Base-by-base conservation (phyloP, 345 rosid genomes). In the Populus nigra region DNA sequence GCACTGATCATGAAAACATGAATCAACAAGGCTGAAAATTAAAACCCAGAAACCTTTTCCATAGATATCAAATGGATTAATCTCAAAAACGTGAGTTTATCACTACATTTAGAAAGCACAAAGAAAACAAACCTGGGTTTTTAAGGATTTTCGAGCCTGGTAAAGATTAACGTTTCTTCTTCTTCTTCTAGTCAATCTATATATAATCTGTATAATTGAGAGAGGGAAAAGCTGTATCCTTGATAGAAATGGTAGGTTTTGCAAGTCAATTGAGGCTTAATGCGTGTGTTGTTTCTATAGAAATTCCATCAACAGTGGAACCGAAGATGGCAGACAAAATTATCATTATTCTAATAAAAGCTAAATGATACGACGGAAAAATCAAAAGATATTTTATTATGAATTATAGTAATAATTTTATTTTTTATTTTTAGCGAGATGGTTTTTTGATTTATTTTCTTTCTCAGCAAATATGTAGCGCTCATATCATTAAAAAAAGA, bases 121-220 rank as follows among this genome's bases (percentile, higher is more conserved):
- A 5, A 78, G 73, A 31, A 17, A 73, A 68, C 53, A 55, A 45
- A 68, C 72, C 77, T 68, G 70, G 65, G 39, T 16, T 29, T 62
- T 47, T 43, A 16, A 10, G 27, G 18, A 55, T 22, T 67, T 49
- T 27, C 12, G 36, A 5, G 62, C 9, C 29, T 49, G 71, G 47
- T 22, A 78, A 55, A 4, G 11, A 68, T 38, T 36, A 23, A 16
- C 55, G 17, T 20, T 39, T 33, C 43, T 29, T 29, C 36, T 41
- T 29, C 20, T 38, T 31, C 36, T 62, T 2, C 47, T 39, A 6
- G 23, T 5, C 33, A 16, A 69, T n/a, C 49, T 69, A 41, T 17
- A 12, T 16, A 20, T 3, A 53, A 55, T 50, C 39, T 38, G 13
- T 49, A 49, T 27, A 27, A 29, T 22, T 31, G 38, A 36, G 35